Evolutionary conservation across 2,329 filamentous ascomycete genomes (phyloP), one percentile per base, ranked within the genome.

Genomic region (Phyllosticta ampelicida): DNA sequence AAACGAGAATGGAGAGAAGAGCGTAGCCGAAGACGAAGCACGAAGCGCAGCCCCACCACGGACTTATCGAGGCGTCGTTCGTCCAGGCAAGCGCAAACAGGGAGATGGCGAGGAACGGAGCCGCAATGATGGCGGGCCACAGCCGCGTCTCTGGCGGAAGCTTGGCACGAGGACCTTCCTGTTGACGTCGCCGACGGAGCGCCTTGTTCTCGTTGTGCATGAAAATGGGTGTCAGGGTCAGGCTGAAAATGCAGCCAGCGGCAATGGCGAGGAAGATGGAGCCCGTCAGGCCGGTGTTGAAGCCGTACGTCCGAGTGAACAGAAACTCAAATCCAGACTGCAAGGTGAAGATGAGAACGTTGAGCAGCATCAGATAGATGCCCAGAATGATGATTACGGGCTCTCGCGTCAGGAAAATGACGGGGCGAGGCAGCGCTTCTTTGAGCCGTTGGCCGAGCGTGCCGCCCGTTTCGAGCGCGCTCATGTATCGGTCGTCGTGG

Each of bases 1-100:
- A 70, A 50, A 75, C 70, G 61, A 74, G 77, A 60, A 78, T 74
- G 4, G 73, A 71, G 50, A 74, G 75, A 62, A 78, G 71, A 0
- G 77, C 65, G 2, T 79, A 72, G 5, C 72, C 70, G 13, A 59
- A 59, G 16, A 58, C 53, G n/a, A 62, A 60, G 30, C 57, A 59
- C 3, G 58, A 59, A 2, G 18, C 53, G 11, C 54, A 51, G 23
- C 52, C 44, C 0, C 74, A 76, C 70, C 77, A 78, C 61, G 75
- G 73, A 20, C 74, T 75, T 23, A 78, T 72, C 18, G 56, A 62
- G 0, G 70, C 61, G 29, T 74, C 71, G 2, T 73, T 71, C 1
- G 75, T 74, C 78, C 78, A 80, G 5, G 75, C 78, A 19, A 80
- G 70, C 77, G 77, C 79, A 62, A 80, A 80, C 1, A 80, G 70